Evolutionary conservation across 106 monocot species (phyloP).

Genomic region (Allium sativum): DNA sequence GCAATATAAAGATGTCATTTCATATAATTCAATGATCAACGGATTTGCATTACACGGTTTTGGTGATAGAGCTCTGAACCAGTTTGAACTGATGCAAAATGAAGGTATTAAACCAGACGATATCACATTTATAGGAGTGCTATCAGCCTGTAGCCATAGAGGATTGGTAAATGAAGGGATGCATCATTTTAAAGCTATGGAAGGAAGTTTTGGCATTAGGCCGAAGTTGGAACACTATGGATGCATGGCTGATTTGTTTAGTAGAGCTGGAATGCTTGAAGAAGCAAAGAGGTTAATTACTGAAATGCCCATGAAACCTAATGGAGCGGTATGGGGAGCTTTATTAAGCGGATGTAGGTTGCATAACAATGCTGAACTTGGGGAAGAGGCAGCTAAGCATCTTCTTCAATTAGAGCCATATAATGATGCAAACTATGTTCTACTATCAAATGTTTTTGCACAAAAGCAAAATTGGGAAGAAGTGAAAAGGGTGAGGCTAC

Average conservation of each 20-base stretch:
- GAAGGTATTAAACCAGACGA: constrained; percentile 15
- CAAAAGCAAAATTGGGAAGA: constrained; percentile 17
- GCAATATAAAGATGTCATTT: constrained; percentile 26
- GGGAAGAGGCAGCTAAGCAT: constrained; percentile 16
- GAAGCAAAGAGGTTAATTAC: constrained; percentile 19
- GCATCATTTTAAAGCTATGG: constrained; percentile 17
- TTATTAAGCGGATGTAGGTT: constrained; percentile 26
- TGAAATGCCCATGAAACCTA: constrained; percentile 27
- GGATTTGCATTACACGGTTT: constrained; percentile 23
- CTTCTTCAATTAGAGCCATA: constrained; percentile 10
- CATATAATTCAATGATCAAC: constrained; percentile 39
- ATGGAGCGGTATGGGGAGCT: constrained; percentile 27
- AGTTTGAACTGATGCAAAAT: constrained; percentile 18
- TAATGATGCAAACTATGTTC: constrained; percentile 23
- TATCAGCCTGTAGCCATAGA: constrained; percentile 38
- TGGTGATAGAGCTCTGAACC: constrained; percentile 13
- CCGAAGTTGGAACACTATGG: constrained; percentile 38
- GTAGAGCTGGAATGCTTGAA: constrained; percentile 14
- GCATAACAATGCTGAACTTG: constrained; percentile 13
- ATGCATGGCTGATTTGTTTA: constrained; percentile 33
- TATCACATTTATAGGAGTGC: constrained; percentile 26
- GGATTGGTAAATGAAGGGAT: constrained; percentile 31
- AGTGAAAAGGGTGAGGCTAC: constrained; percentile 12
- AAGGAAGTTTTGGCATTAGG: constrained; percentile 8
- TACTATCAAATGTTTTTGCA: constrained; percentile 32